A percentile compares a stretch with the other conserved stretches of the same genome.
phyloP scores from a whole-genome alignment of 2,329 filamentous ascomycete species.

The Alternaria burnsii region DNA sequence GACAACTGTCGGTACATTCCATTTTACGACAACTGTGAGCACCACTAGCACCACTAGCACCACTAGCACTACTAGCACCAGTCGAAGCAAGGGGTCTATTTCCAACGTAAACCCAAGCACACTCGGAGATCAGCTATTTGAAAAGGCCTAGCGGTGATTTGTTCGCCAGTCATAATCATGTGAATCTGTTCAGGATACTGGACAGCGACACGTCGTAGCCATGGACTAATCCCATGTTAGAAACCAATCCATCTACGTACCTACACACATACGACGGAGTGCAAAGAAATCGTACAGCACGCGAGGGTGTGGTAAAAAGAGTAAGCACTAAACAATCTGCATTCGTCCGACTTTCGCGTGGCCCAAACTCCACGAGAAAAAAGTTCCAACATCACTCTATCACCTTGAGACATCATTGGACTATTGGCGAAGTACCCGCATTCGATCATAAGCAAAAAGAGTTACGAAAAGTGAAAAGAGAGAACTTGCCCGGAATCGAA shows the following conservation, averaged over 20 bases:
- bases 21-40: background rate
- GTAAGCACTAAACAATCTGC: background rate
- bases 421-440: background rate
- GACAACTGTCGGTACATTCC: background rate
- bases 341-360: too few relatives aligned
- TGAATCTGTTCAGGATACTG: background rate
- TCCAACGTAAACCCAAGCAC: background rate
- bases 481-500: slow-evolving; percentile 37
- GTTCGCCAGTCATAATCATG: background rate
- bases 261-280: background rate
- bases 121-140: background rate
- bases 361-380: background rate
- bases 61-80: too few relatives aligned
- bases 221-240: background rate
- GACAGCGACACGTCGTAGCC: fast-evolving
- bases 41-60: too few relatives aligned
- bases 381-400: background rate
- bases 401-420: fast-evolving
- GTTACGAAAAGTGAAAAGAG: background rate
- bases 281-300: background rate
- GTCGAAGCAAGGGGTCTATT: background rate
- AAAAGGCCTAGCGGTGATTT: background rate
- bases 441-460: background rate
- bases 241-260: too few relatives aligned
- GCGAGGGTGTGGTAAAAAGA: background rate